Conservation (phyloP, 2,329 filamentous ascomycete genomes). For the Fusarium abutilonis region DNA sequence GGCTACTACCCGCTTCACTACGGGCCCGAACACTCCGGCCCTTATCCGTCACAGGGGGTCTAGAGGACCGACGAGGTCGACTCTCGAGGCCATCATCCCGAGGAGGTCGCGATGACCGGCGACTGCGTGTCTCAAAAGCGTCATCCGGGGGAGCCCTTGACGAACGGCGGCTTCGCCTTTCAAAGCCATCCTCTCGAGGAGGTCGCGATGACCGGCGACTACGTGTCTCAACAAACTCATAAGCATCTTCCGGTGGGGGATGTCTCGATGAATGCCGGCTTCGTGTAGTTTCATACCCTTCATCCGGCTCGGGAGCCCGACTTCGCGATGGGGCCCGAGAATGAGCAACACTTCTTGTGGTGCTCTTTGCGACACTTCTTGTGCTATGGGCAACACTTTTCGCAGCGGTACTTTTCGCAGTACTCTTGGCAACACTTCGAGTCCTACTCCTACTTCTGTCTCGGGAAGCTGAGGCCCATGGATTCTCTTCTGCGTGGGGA, state of each 20-base stretch:
- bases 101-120: constrained; percentile 52
- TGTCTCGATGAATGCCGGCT: constrained; percentile 55
- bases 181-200: constrained; percentile 23
- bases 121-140: constrained; percentile 54
- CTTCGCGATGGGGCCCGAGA: constrained; percentile 43
- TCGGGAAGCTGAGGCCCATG: constrained; percentile 21
- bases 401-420: constrained; percentile 22
- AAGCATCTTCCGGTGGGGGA: constrained; percentile 36
- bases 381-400: constrained; percentile 36
- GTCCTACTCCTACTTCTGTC: constrained; percentile 35
- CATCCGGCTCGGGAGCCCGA: constrained; percentile 40
- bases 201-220: constrained; percentile 34
- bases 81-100: constrained; percentile 47
- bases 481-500: constrained; percentile 36
- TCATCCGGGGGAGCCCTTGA: constrained; percentile 34
- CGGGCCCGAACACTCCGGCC: constrained; percentile 51
- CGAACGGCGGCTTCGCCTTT: constrained; percentile 33
- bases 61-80: constrained; percentile 54
- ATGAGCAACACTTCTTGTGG: constrained; percentile 37
- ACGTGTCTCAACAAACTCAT: constrained; percentile 37
- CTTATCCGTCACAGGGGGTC: constrained; percentile 45
- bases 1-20: constrained; percentile 50
- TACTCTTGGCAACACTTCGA: constrained; percentile 33
- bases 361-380: constrained; percentile 33
- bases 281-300: constrained; percentile 50